phyloP scores from a whole-genome alignment of 805 yeast species.

The Kodamaea laetipori region DNA sequence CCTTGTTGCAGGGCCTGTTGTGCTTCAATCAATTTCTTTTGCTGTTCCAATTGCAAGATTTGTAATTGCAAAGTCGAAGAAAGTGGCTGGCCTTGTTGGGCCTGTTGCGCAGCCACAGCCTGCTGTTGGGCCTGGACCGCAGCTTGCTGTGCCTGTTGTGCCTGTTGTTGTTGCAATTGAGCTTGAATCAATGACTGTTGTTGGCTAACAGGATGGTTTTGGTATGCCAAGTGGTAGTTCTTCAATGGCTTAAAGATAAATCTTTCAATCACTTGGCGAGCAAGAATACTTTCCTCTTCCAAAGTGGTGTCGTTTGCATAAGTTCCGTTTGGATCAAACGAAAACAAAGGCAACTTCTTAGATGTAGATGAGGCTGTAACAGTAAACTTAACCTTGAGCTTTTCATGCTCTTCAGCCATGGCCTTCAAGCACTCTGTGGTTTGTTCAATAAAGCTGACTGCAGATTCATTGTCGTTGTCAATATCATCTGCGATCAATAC shows the following conservation, averaged over 20 bases:
- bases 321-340: conserved; percentile 39
- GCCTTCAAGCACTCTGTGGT: conserved; percentile 44
- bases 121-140: conserved; percentile 16
- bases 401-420: conserved; percentile 38
- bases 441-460: conserved; percentile 50
- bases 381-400: conserved; percentile 41
- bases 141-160: conserved; percentile 26
- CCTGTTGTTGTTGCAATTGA: conserved; percentile 30
- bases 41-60: conserved; percentile 36
- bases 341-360: conserved; percentile 48
- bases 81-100: conserved; percentile 17
- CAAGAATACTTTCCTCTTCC: conserved; percentile 38
- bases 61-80: conserved; percentile 24
- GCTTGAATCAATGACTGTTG: conserved; percentile 34
- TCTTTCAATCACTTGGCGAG: conserved; percentile 44
- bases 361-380: conserved; percentile 17
- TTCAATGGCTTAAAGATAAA: conserved; percentile 44
- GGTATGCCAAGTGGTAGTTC: conserved; percentile 48
- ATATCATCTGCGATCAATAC: conserved; percentile 49
- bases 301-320: conserved; percentile 35
- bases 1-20: conserved; percentile 15
- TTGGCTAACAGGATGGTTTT: conserved; percentile 43
- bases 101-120: conserved; percentile 13
- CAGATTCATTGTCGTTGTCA: conserved; percentile 47
- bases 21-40: conserved; percentile 18